Evolutionary conservation across 164 flowering plant species (phyloP).

Genomic region (Stephania cephalantha): DNA sequence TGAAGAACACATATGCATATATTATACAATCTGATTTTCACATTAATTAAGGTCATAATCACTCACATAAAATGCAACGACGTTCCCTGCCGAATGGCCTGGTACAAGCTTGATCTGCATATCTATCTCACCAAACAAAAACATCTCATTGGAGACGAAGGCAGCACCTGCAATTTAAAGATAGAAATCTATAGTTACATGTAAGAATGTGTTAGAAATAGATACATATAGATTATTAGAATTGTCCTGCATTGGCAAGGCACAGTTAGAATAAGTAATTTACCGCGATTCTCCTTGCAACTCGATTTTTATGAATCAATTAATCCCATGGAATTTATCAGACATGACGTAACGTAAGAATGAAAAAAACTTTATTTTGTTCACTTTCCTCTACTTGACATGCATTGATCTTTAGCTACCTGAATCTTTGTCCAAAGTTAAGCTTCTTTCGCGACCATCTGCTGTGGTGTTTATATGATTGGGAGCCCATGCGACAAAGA

Average conservation of each 20-base stretch:
- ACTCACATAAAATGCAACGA: constrained; percentile 75
- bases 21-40: not conserved
- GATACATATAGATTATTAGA: not conserved
- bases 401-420: constrained; percentile 27
- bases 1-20: no score
- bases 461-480: constrained; percentile 71
- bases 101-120: constrained; percentile 83
- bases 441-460: constrained; percentile 59
- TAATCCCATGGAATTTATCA: no score
- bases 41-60: not conserved
- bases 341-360: no score
- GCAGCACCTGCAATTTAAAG: constrained; percentile 47
- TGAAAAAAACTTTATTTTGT: not conserved
- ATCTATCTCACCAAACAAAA: constrained; percentile 75
- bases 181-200: no score
- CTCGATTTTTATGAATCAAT: no score
- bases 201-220: not conserved
- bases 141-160: constrained; percentile 69
- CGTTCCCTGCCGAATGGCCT: constrained; percentile 79
- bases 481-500: constrained; percentile 74
- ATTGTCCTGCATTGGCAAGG: no score
- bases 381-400: not conserved
- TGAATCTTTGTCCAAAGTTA: constrained; percentile 67
- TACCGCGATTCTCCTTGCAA: no score
- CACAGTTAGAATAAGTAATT: no score